phyloP scores from a whole-genome alignment of 2,329 filamentous ascomycete species.

The Trichoderma hamatum region DNA sequence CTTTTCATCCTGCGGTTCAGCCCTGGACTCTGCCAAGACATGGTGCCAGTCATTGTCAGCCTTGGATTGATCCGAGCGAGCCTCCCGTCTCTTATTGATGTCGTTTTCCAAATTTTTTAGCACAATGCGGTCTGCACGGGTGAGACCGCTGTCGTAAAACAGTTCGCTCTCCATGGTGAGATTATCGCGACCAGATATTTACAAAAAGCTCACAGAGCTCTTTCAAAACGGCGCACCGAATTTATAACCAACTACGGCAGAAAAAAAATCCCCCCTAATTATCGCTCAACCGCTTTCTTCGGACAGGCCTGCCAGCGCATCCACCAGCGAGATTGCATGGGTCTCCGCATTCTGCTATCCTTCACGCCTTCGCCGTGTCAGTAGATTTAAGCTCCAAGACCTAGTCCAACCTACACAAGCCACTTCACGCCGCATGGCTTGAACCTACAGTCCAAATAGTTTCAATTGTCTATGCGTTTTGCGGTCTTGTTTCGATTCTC shows the following conservation, averaged over 20 bases:
- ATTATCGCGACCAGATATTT: background rate
- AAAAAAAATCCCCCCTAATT: conserved; percentile 13
- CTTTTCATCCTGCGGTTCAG: background rate
- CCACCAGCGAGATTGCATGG: conserved; percentile 23
- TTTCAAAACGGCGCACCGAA: background rate
- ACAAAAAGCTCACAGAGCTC: background rate
- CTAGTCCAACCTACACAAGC: conserved; percentile 1
- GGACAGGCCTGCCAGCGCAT: conserved; percentile 21
- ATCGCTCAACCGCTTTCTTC: conserved; percentile 18
- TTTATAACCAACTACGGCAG: conserved; percentile 4
- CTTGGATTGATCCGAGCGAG: background rate
- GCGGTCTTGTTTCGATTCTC: background rate
- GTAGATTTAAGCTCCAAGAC: conserved; percentile 2
- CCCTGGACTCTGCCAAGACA: background rate
- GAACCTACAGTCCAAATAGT: background rate
- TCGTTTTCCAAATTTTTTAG: conserved; percentile 46
- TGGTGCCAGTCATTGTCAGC: conserved; percentile 12
- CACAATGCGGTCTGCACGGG: conserved; percentile 46
- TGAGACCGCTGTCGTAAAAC: conserved; percentile 46
- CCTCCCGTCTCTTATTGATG: conserved; percentile 33
- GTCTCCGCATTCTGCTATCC: conserved; percentile 21
- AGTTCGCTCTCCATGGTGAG: conserved; percentile 35
- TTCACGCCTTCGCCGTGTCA: conserved; percentile 2
- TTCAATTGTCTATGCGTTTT: background rate
- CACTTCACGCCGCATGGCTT: conserved; percentile 3